phyloP scores from a whole-genome alignment of 2,329 filamentous ascomycete genomes.

The Trichoderma aggressivum region DNA sequence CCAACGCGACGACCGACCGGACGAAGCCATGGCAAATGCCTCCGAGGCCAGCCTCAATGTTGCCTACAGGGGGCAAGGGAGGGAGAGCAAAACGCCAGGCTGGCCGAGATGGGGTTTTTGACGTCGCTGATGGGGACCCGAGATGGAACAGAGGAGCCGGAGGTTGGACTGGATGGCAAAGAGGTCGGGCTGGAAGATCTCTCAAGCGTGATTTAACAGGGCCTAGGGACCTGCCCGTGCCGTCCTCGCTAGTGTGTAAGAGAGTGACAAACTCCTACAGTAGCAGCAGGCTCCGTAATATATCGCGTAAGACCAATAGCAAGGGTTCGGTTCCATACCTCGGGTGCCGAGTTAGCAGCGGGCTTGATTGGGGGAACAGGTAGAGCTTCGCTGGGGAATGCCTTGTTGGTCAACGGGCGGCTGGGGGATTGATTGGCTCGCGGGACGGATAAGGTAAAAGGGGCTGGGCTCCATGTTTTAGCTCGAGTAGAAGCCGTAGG shows the following conservation, averaged over 20 bases:
- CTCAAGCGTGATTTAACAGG: constrained; percentile 17
- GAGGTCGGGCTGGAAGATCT: constrained; percentile 1
- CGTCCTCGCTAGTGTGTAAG: constrained; percentile 11
- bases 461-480: constrained; percentile 5
- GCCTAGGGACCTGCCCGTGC: neutral
- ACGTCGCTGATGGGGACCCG: neutral
- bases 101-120: neutral
- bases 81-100: neutral
- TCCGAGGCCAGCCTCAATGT: constrained; percentile 5
- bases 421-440: constrained; percentile 6
- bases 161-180: neutral
- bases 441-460: constrained; percentile 11
- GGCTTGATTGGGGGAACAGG: constrained; percentile 6
- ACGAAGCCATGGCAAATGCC: constrained; percentile 29
- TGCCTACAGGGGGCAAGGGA: constrained; percentile 11
- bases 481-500: neutral
- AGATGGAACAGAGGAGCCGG: neutral
- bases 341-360: neutral
- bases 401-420: neutral
- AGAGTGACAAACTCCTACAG: neutral
- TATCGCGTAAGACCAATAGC: constrained; percentile 10
- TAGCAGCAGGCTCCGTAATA: neutral
- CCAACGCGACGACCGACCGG: constrained; percentile 27
- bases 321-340: constrained; percentile 11
- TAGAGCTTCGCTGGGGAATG: neutral